Evolutionary conservation across 176 grass and related monocot species (phyloP).

Genomic region (Dactylis glomerata): DNA sequence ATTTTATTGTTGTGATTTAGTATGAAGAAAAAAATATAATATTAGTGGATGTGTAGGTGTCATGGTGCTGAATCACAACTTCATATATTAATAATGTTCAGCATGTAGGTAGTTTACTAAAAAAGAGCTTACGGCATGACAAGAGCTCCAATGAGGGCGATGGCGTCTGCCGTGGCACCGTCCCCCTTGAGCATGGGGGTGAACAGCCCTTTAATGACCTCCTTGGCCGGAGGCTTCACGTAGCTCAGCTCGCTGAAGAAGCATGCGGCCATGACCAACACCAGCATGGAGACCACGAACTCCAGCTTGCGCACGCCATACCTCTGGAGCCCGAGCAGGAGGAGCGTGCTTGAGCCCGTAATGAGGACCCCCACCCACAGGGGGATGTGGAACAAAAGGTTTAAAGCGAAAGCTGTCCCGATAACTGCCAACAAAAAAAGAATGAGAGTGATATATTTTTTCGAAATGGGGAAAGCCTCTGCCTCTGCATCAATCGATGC

Average conservation of each 20-base stretch:
- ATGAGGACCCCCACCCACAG: conserved; percentile 87
- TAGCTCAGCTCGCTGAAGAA: conserved; percentile 71
- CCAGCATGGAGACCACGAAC: background rate
- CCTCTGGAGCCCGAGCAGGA: conserved; percentile 76
- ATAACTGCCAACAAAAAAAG: conserved; percentile 42
- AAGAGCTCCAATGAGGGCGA: conserved; percentile 76
- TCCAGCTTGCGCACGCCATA: conserved; percentile 64
- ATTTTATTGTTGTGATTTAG: no score
- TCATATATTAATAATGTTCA: no score
- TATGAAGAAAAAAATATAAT: no score
- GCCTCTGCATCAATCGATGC: no score
- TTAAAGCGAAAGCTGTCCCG: conserved; percentile 78
- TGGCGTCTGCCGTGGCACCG: conserved; percentile 67
- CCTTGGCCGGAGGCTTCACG: conserved; percentile 62
- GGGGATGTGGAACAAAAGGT: conserved; percentile 79
- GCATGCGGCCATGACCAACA: conserved; percentile 59
- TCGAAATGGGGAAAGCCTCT: no score
- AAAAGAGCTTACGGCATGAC: conserved; percentile 63
- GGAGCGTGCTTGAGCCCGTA: conserved; percentile 74
- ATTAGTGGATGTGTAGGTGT: no score
- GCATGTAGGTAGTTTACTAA: no score
- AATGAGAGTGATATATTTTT: background rate
- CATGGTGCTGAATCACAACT: no score
- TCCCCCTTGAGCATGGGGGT: conserved; percentile 28
- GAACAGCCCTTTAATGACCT: conserved; percentile 49